These are phyloP conservation scores for Phyllostachys edulis DNA, from an alignment of 176 grass and related monocot species.

Conservation along the genomic window DNA sequence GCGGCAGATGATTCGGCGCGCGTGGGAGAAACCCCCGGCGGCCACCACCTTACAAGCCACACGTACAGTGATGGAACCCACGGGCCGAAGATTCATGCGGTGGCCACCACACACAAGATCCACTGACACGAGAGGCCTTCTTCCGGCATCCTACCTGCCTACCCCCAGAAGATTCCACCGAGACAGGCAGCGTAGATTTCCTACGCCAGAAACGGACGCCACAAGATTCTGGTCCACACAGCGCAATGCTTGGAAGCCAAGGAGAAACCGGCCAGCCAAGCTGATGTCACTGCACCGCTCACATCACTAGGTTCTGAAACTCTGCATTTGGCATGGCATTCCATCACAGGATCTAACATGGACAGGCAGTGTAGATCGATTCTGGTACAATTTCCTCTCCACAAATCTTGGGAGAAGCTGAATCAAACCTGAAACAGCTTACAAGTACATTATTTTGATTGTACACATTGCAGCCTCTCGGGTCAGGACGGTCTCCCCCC, in stretches of 20 bases:
- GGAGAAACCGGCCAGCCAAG: neutral
- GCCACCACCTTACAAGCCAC: neutral
- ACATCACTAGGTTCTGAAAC: neutral
- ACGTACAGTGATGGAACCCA: neutral
- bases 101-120: neutral
- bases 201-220: neutral
- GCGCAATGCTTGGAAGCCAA: neutral
- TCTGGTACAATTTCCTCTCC: neutral
- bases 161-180: slow-evolving; percentile 30
- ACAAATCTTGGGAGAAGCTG: slow-evolving; percentile 38
- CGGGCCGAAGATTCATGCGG: slow-evolving; percentile 15
- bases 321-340: neutral
- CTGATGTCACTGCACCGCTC: slow-evolving; percentile 26
- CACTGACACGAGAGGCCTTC: neutral
- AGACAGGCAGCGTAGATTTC: neutral
- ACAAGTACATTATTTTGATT: neutral
- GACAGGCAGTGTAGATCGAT: neutral
- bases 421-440: slow-evolving; percentile 11
- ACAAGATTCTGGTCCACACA: slow-evolving; percentile 24
- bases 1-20: neutral
- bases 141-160: neutral
- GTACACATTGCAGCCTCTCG: slow-evolving; percentile 28
- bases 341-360: slow-evolving; percentile 12
- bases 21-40: neutral
- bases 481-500: neutral